Evolutionary conservation across 1,139 yeast species (phyloP).

Genomic region (Suhomyces bribrorum): DNA sequence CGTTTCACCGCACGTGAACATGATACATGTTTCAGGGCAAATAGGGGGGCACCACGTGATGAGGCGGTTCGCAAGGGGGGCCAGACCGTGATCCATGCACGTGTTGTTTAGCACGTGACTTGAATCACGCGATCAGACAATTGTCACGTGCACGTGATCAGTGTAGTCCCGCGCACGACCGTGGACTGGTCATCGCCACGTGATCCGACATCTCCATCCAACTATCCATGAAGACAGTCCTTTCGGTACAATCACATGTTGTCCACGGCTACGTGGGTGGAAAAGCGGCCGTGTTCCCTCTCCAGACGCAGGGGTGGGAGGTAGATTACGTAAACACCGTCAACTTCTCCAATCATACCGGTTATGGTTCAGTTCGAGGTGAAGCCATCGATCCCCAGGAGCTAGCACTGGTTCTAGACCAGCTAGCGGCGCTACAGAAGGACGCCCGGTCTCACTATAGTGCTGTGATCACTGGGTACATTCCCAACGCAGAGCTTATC

Average conservation of each 20-base stretch:
- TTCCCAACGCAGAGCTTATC: slow-evolving; percentile 36
- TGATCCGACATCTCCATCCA: slow-evolving; percentile 1
- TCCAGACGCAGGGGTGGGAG: slow-evolving; percentile 47
- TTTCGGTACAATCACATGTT: slow-evolving; percentile 47
- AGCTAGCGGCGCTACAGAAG: slow-evolving; percentile 6
- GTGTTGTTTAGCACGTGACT: neutral
- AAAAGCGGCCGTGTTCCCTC: slow-evolving; percentile 43
- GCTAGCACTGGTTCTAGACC: slow-evolving; percentile 10
- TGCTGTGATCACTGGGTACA: slow-evolving; percentile 33
- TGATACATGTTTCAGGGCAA: neutral
- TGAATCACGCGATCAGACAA: neutral
- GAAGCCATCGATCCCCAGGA: slow-evolving; percentile 13
- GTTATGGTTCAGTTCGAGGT: slow-evolving; percentile 44
- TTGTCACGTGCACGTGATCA: neutral
- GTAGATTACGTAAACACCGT: slow-evolving; percentile 46
- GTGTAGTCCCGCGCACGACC: no score
- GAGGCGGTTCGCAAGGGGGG: neutral
- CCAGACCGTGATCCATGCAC: neutral
- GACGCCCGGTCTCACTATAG: slow-evolving; percentile 5
- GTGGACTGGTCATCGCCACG: no score
- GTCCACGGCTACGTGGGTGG: slow-evolving; percentile 51
- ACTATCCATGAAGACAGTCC: slow-evolving; percentile 21
- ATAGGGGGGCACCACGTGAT: neutral
- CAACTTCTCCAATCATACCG: slow-evolving; percentile 49
- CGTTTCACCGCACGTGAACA: neutral